phyloP scores from a whole-genome alignment of 495 filamentous ascomycete species.

The Choiromyces venosus region DNA sequence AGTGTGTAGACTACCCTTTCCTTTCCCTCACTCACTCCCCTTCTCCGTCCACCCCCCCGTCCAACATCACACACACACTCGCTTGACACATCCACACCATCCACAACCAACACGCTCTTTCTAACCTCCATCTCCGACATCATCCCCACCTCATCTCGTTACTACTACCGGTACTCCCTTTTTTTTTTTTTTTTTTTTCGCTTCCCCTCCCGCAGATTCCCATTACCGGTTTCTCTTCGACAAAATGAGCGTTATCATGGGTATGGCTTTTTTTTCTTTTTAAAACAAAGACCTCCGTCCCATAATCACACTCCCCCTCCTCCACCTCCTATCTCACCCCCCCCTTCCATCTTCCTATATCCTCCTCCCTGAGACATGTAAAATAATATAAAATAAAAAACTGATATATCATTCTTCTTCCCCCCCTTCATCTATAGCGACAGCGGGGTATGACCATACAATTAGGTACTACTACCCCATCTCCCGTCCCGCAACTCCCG shows the following conservation, averaged over 20 bases:
- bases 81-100: not conserved
- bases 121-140: constrained; percentile 1
- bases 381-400: constrained; percentile 10
- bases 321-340: not conserved
- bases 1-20: too few relatives aligned
- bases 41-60: not conserved
- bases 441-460: constrained; percentile 97
- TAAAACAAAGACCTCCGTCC: not conserved
- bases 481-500: constrained; percentile 5
- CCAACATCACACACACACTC: not conserved
- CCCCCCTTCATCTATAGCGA: constrained; percentile 23
- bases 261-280: constrained; percentile 18
- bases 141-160: constrained; percentile 18
- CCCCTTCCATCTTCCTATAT: not conserved
- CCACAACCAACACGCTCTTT: not conserved
- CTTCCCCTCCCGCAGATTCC: constrained; percentile 4
- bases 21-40: not conserved
- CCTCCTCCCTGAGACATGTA: constrained; percentile 7
- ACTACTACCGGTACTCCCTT: not conserved
- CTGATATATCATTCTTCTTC: constrained; percentile 23
- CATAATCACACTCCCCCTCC: not conserved
- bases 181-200: not conserved
- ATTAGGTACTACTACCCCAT: constrained; percentile 64
- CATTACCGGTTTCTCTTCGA: constrained; percentile 5
- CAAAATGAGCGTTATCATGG: constrained; percentile 41